Evolutionary conservation across 2,329 filamentous ascomycete species (phyloP), one percentile per base, ranked within the genome.

Genomic region (Colletotrichum sp.): DNA sequence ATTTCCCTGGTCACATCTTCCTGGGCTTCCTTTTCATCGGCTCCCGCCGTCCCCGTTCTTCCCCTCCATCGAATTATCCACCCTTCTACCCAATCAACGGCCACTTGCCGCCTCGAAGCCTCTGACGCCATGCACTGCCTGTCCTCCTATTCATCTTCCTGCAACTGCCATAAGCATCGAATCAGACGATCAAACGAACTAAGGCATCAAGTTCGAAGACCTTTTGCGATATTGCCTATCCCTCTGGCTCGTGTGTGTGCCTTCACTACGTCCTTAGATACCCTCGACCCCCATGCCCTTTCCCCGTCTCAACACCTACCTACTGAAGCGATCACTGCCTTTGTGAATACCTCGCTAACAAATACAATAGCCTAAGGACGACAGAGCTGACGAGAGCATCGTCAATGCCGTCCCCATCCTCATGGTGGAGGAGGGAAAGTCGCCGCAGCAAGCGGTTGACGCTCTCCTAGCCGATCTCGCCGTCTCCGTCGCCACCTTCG

Each of bases 351-450:
- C 12, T 34, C 16, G 28, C 32, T 72, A 63, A 63, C 16, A 30
- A 18, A 16, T 13, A 38, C 6, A 59, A 65, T 52, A 66, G 71
- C 69, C 64, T 24, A 24, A 32, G 12, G 62, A 69, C 55, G 48
- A 26, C 64, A 18, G 76, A 78, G 4, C 77, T 65, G 18, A 81
- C 48, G 73, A 75, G 69, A 75, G 82, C 66, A 77, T 79, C 28
- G 78, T 84, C 69, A 83, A 83, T 43, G 81, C 79, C 28, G 77
- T 84, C 16, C 71, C 81, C 3, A 65, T 80, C 34, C 75, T 82
- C 8, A 72, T 83, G 68, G 52, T 73, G 14, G 74, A 73, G 14
- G 32, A 78, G 34, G 79, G 73, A 8, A 79, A 68, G 21, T 71
- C 59, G 21, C 73, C 77, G 24, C 68, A 78, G 52, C 38, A 74